A percentile compares a stretch with the other conserved stretches of the same genome.
Conservation (phyloP, 371 early-diverging fungal species). For the Mortierella sp. region DNA sequence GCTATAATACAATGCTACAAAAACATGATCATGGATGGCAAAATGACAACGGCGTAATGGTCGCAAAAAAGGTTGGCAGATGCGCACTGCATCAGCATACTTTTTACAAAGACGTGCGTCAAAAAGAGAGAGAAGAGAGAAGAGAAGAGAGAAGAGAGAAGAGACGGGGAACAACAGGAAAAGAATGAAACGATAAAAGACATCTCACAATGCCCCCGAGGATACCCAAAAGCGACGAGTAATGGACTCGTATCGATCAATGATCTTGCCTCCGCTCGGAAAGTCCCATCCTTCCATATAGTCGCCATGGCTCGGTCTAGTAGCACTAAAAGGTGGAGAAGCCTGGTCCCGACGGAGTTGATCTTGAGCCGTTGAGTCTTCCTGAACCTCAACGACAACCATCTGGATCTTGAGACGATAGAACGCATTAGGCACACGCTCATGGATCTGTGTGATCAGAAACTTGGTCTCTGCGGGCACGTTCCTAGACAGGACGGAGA, state of each 20-base stretch:
- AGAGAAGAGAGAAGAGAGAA: background rate
- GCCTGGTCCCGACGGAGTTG: background rate
- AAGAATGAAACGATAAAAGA: background rate
- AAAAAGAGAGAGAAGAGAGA: too few species aligned
- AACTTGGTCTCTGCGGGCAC: slow-evolving; percentile 39
- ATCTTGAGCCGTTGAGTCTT: background rate
- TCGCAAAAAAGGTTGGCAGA: too few species aligned
- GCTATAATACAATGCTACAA: too few species aligned
- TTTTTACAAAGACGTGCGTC: too few species aligned
- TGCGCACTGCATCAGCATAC: too few species aligned
- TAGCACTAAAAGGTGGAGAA: background rate
- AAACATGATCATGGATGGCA: too few species aligned
- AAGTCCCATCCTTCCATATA: slow-evolving; percentile 45
- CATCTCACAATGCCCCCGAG: slow-evolving; percentile 23
- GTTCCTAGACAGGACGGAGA: slow-evolving; percentile 36
- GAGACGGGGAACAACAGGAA: background rate
- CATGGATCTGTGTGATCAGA: slow-evolving; percentile 35
- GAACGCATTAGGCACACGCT: slow-evolving; percentile 20
- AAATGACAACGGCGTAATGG: too few species aligned
- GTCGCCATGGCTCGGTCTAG: slow-evolving; percentile 9
- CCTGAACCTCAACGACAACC: slow-evolving; percentile 34
- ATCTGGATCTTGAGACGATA: slow-evolving; percentile 42
- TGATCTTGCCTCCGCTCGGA: slow-evolving; percentile 18
- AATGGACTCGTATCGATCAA: slow-evolving; percentile 46
- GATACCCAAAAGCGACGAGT: slow-evolving; percentile 37